A percentile compares a stretch with the other conserved stretches of the same genome.
phyloP scores from a whole-genome alignment of 2,329 filamentous ascomycete species.

The Alternaria gansuensis region DNA sequence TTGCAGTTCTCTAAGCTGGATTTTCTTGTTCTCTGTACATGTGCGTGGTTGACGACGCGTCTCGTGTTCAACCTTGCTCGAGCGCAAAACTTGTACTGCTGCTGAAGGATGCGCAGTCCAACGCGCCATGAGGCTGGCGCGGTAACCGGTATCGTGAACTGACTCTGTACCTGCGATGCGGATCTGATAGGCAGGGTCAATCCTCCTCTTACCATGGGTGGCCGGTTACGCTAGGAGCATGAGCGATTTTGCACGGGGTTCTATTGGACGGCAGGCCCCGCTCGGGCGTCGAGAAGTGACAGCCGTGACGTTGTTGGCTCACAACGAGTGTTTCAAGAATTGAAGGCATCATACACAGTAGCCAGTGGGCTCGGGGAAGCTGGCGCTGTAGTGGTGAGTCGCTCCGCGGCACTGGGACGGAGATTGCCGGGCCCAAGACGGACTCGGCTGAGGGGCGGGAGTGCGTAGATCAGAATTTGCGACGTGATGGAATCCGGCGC shows the following conservation, averaged over 20 bases:
- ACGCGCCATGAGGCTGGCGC: constrained; percentile 11
- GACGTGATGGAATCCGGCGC: background rate
- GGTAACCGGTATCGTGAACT: constrained; percentile 2
- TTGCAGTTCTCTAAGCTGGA: background rate
- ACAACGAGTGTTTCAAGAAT: constrained; percentile 18
- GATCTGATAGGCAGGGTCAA: constrained; percentile 5
- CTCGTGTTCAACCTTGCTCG: background rate
- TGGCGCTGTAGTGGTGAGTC: background rate
- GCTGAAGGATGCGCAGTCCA: constrained; percentile 13
- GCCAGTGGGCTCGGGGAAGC: constrained; percentile 4
- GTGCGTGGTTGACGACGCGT: constrained; percentile 15
- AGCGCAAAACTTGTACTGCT: constrained; percentile 2
- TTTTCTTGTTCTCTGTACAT: background rate
- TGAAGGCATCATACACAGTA: constrained; percentile 2
- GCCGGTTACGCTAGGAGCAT: constrained; percentile 8
- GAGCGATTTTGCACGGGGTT: constrained; percentile 4
- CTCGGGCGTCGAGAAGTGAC: constrained; percentile 22
- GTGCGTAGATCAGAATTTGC: constrained; percentile 6
- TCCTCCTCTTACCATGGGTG: constrained; percentile 9
- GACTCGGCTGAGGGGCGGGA: constrained; percentile 1
- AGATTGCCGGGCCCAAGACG: constrained; percentile 6
- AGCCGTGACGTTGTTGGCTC: constrained; percentile 27
- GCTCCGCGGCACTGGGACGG: constrained; percentile 2
- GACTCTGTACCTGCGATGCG: constrained; percentile 2
- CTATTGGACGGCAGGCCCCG: constrained; percentile 20